Percentiles rank a stretch among this genome's conserved stretches.
Conservation (phyloP, 495 filamentous ascomycete species). For the Geopyxis carbonaria region DNA sequence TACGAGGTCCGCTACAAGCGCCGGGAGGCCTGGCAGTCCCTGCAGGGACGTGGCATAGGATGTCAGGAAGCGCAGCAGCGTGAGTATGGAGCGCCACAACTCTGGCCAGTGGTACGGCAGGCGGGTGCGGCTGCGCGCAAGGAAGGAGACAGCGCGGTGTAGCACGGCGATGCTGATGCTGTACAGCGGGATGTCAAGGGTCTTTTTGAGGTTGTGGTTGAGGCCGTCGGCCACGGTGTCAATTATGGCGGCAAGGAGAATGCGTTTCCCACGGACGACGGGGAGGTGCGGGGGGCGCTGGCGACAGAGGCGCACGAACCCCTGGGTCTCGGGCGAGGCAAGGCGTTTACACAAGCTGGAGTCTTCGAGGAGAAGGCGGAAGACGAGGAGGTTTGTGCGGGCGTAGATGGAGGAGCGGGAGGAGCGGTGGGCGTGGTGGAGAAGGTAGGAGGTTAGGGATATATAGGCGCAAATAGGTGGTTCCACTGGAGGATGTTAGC, state of each 20-base stretch:
- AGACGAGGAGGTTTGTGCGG: constrained; percentile 60
- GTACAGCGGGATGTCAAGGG: constrained; percentile 73
- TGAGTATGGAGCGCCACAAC: constrained; percentile 76
- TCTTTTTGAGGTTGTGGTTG: constrained; percentile 79
- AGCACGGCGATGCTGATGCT: constrained; percentile 41
- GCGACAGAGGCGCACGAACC: constrained; percentile 65
- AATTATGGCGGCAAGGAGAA: constrained; percentile 55
- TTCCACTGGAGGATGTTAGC: constrained; percentile 27
- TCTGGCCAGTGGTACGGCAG: constrained; percentile 89
- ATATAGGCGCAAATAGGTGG: constrained; percentile 67
- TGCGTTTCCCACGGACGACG: constrained; percentile 47
- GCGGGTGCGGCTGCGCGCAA: constrained; percentile 60
- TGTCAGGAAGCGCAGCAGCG: constrained; percentile 77
- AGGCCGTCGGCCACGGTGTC: constrained; percentile 80
- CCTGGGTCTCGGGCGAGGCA: constrained; percentile 62
- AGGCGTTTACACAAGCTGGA: constrained; percentile 65
- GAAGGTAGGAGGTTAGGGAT: constrained; percentile 77
- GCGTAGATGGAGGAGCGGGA: constrained; percentile 59
- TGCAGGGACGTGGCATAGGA: constrained; percentile 65
- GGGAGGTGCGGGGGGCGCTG: constrained; percentile 85
- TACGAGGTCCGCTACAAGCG: constrained; percentile 52
- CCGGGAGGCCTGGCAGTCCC: constrained; percentile 38
- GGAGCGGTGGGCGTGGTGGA: constrained; percentile 84
- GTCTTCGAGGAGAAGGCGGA: constrained; percentile 82
- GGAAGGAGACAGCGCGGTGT: constrained; percentile 63